A percentile compares a stretch with the other conserved stretches of the same genome.
Evolutionary conservation across 2,329 filamentous ascomycete genomes (phyloP).

Genomic region (Colletotrichum abscissum): DNA sequence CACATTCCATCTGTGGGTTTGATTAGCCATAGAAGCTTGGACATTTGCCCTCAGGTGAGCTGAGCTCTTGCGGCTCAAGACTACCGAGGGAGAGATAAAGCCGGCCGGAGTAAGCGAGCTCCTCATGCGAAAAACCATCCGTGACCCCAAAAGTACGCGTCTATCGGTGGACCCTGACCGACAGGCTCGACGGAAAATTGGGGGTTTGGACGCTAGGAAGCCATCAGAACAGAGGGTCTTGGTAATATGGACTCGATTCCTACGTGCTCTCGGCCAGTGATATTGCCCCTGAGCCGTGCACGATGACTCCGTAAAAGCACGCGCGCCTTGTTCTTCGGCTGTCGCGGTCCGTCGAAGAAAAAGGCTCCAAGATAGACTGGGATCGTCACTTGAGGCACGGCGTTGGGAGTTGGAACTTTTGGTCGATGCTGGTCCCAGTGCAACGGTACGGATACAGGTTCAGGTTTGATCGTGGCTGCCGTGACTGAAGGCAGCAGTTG

Average conservation of each 20-base stretch:
- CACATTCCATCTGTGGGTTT: not conserved
- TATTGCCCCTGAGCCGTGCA: not conserved
- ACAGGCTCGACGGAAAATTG: not conserved
- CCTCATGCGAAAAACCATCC: not conserved
- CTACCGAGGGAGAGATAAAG: not conserved
- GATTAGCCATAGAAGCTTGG: not conserved
- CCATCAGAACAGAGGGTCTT: not conserved
- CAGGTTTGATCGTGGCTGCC: not conserved
- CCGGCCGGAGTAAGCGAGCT: not conserved
- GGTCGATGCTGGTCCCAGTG: not conserved
- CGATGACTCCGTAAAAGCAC: not conserved
- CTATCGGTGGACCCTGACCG: constrained; percentile 1
- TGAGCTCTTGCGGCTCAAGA: not conserved
- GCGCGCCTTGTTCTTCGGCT: not conserved
- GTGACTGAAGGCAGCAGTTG: not conserved
- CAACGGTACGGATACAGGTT: not conserved
- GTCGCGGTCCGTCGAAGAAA: not conserved
- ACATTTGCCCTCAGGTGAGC: not conserved
- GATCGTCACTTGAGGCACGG: not conserved
- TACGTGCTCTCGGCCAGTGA: not conserved
- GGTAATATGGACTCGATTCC: not conserved
- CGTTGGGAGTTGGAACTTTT: not conserved
- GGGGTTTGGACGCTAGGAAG: not conserved
- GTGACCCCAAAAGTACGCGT: not conserved
- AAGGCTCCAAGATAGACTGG: too few relatives aligned